Evolutionary conservation across 1,284 basidiomycete species (phyloP).

Genomic region (Sanghuangporus weigelae): DNA sequence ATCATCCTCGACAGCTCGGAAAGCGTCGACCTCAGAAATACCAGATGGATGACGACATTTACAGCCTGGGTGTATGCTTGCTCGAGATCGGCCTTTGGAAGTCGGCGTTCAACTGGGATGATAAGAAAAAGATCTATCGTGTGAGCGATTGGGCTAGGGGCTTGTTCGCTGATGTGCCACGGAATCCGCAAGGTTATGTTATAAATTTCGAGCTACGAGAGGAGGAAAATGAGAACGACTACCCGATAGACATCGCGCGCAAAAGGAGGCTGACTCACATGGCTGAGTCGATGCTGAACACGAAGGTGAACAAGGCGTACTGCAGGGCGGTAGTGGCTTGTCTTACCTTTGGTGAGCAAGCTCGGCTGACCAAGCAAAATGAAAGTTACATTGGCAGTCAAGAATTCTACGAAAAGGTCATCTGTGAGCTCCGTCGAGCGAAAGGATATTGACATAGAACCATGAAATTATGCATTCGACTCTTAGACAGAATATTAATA

Average conservation of each 20-base stretch:
- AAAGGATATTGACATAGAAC: not conserved
- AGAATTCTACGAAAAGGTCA: not conserved
- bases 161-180: not conserved
- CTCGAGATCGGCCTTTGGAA: slow-evolving; percentile 15
- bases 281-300: not conserved
- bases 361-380: not conserved
- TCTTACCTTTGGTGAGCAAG: not conserved
- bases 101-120: not conserved
- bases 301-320: slow-evolving; percentile 3
- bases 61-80: slow-evolving; percentile 10
- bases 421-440: not conserved
- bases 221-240: not conserved
- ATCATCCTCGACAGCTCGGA: not conserved
- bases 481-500: not conserved
- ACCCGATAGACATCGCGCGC: not conserved
- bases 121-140: not conserved
- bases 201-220: not conserved
- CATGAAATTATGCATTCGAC: not conserved
- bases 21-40: not conserved
- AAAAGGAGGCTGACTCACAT: not conserved
- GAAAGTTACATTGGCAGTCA: not conserved
- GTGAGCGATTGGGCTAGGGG: not conserved
- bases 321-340: slow-evolving; percentile 7
- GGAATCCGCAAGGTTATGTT: not conserved
- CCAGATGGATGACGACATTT: slow-evolving; percentile 13